Evolutionary conservation across 2,329 filamentous ascomycete genomes (phyloP), one percentile per base, ranked within the genome.

Genomic region (Truncatella angustata): DNA sequence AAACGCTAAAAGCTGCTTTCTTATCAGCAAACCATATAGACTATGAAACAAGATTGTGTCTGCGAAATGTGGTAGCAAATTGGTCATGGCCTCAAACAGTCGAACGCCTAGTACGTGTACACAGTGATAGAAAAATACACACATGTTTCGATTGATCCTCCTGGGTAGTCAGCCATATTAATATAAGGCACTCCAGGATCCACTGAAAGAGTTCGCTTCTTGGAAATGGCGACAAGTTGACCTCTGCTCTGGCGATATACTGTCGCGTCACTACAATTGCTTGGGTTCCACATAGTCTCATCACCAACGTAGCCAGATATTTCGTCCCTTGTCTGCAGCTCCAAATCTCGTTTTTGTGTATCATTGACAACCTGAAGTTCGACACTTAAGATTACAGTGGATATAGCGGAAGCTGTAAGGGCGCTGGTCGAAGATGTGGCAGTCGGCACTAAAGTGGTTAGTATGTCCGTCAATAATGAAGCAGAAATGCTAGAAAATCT

Each of bases 261-360:
- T n/a, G 35, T 44, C 18, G 51, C 51, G 10, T 44, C 39, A 28
- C 28, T 44, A 30, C 51, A 53, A 12, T 32, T 37, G 18, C 28
- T 20, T 4, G 45, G 45, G 16, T 53, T 43, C 16, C 16, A 30
- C 14, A 37, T 36, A n/a, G 37, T 53, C 12, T 32, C 23, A 21
- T 42, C 35, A 6, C 51, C 51, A 42, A 53, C 51, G 35, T 49
- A 53, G 21, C 21, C 36, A 12, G 50, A 52, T 18, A 36, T 21
- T 5, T 48, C 42, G 20, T 52, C 50, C 9, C 43, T 42, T 10
- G 21, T 48, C 50, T 35, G 21, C 4, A 42, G 5, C 6, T 7
- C 18, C 35, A 23, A 21, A 12, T 24, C 37, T 18, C 35, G 10
- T 18, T n/a, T 34, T 4, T 28, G 35, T 4, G 43, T 48, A 4